Conservation (phyloP, 192 early-diverging fungal genomes). For the Paraglomus brasilianum region DNA sequence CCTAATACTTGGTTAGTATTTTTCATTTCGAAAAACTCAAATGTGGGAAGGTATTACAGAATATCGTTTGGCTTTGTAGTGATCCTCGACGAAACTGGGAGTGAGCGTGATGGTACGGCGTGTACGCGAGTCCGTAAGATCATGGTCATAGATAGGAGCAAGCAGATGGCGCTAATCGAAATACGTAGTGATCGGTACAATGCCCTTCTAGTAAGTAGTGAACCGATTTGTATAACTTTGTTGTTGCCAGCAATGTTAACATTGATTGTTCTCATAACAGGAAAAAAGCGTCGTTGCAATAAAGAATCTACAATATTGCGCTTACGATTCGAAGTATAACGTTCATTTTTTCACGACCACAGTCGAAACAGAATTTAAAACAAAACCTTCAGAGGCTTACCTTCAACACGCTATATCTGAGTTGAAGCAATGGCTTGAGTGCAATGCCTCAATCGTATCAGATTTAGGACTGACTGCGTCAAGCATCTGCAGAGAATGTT, state of each 20-base stretch:
- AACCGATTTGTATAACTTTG: neutral
- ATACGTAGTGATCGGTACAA: slow-evolving; percentile 5
- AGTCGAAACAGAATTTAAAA: slow-evolving; percentile 33
- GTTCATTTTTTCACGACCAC: slow-evolving; percentile 29
- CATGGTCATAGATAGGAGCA: slow-evolving; percentile 29
- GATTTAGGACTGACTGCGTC: no score
- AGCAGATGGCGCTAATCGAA: slow-evolving; percentile 30
- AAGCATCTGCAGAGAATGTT: no score
- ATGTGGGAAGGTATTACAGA: neutral
- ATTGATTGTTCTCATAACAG: neutral
- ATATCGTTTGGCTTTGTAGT: slow-evolving; percentile 10
- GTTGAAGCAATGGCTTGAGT: no score
- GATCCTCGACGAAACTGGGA: slow-evolving; percentile 5
- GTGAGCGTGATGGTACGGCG: neutral
- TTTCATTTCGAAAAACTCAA: neutral
- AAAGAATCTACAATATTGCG: slow-evolving; percentile 30
- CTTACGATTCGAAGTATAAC: slow-evolving; percentile 34
- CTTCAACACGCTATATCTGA: neutral
- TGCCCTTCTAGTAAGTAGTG: slow-evolving; percentile 1
- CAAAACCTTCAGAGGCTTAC: neutral
- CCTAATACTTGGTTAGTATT: slow-evolving; percentile 40
- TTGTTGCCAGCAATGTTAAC: neutral
- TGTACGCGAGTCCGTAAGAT: slow-evolving; percentile 20
- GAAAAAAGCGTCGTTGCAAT: slow-evolving; percentile 26
- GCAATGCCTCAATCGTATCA: no score